Conservation (phyloP, 2,329 filamentous ascomycete species). For the Beauveria medogensis region DNA sequence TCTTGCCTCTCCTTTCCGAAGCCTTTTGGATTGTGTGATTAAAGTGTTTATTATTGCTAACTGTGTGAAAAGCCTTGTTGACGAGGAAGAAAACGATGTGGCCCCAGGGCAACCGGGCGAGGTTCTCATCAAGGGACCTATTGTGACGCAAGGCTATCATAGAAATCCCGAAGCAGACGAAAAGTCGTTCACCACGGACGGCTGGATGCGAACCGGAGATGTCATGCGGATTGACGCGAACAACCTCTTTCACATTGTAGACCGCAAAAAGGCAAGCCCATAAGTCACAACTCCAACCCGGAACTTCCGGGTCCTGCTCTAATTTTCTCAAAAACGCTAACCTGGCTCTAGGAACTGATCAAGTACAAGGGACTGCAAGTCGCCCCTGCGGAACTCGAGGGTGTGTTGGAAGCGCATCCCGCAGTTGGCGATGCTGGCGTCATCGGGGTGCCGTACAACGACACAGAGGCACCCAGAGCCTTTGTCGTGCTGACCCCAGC, state of each 20-base stretch:
- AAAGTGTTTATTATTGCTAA: neutral
- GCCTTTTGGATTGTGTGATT: neutral
- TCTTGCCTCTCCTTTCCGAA: neutral
- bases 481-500: constrained; percentile 23
- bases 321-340: neutral
- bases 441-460: constrained; percentile 43
- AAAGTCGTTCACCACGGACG: constrained; percentile 43
- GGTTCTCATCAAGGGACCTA: constrained; percentile 61
- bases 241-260: constrained; percentile 65
- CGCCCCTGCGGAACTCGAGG: constrained; percentile 56
- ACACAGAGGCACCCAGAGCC: constrained; percentile 41
- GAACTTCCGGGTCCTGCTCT: neutral
- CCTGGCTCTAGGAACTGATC: constrained; percentile 41
- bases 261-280: constrained; percentile 56
- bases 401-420: constrained; percentile 31
- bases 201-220: constrained; percentile 75
- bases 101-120: constrained; percentile 43
- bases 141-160: constrained; percentile 64
- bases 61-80: constrained; percentile 25
- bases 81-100: constrained; percentile 32
- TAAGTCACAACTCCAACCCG: no score
- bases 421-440: constrained; percentile 51
- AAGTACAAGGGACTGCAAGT: constrained; percentile 57
- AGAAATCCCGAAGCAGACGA: constrained; percentile 59
- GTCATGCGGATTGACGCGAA: constrained; percentile 63